Evolutionary conservation across 345 rosid species (phyloP).

Genomic region (Populus tremula): DNA sequence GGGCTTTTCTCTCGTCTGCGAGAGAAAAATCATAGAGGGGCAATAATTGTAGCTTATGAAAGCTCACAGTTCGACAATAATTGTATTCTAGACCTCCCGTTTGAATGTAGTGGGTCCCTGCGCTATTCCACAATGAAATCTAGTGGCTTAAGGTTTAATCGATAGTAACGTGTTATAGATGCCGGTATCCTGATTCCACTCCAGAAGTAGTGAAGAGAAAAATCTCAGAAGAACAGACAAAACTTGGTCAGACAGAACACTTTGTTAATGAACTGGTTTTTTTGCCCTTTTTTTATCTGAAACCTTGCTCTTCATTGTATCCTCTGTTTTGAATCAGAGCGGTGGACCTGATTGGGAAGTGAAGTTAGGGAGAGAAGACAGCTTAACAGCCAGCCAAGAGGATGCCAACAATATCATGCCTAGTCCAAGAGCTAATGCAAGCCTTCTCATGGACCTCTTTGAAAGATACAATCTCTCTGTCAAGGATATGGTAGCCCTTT

Average conservation of each 20-base stretch:
- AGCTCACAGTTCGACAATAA: neutral
- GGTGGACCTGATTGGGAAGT: slow-evolving; percentile 92
- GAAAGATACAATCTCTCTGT: slow-evolving; percentile 58
- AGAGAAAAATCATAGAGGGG: neutral
- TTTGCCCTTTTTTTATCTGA: neutral
- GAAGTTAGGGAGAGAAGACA: slow-evolving; percentile 75
- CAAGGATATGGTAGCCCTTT: slow-evolving; percentile 82
- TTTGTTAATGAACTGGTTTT: neutral
- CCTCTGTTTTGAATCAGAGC: slow-evolving; percentile 35
- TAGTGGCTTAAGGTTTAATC: neutral
- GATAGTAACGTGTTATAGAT: neutral
- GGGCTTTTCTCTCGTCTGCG: neutral
- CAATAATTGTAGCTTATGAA: neutral
- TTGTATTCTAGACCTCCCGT: neutral
- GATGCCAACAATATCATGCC: slow-evolving; percentile 74
- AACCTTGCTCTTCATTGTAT: neutral
- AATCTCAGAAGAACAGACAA: neutral
- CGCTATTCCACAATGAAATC: neutral
- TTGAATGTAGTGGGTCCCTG: neutral
- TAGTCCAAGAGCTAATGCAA: slow-evolving; percentile 83
- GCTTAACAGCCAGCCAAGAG: slow-evolving; percentile 74
- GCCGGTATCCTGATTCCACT: neutral
- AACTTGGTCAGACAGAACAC: neutral
- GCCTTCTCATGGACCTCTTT: slow-evolving; percentile 57
- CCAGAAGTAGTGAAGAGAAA: neutral